These are phyloP conservation scores for Cladosporium halotolerans DNA, from an alignment of 2,329 filamentous ascomycete species.

Conservation along the genomic window DNA sequence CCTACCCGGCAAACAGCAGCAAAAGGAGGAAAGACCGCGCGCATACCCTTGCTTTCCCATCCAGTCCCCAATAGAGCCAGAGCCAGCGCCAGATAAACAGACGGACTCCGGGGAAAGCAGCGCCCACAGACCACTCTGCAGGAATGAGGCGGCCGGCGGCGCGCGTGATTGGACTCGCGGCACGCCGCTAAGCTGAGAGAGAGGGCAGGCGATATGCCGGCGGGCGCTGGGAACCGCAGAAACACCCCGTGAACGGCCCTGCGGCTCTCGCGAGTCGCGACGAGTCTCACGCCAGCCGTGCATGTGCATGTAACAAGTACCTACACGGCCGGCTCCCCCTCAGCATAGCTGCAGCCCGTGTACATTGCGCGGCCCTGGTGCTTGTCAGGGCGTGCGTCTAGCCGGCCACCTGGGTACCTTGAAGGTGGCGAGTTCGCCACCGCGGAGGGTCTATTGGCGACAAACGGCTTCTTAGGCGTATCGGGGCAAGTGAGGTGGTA, in stretches of 20 bases:
- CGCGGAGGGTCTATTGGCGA: not conserved
- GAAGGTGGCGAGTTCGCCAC: not conserved
- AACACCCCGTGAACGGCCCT: too few relatives aligned
- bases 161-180: conserved; percentile 1
- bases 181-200: conserved; percentile 1
- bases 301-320: too few relatives aligned
- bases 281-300: too few relatives aligned
- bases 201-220: not conserved
- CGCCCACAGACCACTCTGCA: conserved; percentile 9
- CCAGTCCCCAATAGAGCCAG: not conserved
- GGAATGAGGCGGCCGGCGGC: not conserved
- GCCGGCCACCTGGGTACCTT: too few relatives aligned
- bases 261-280: too few relatives aligned
- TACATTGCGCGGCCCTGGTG: too few relatives aligned
- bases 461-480: conserved; percentile 6
- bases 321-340: too few relatives aligned
- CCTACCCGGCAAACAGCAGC: too few relatives aligned
- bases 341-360: too few relatives aligned
- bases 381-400: too few relatives aligned
- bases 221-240: too few relatives aligned
- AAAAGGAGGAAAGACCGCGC: not conserved
- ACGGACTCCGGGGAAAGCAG: conserved; percentile 7
- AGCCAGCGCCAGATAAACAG: not conserved
- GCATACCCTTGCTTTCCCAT: conserved; percentile 4
- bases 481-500: not conserved